A percentile compares a stretch with the other conserved stretches of the same genome.
Evolutionary conservation across 768 basidiomycete species (phyloP).

Genomic region (Obba rivulosa): DNA sequence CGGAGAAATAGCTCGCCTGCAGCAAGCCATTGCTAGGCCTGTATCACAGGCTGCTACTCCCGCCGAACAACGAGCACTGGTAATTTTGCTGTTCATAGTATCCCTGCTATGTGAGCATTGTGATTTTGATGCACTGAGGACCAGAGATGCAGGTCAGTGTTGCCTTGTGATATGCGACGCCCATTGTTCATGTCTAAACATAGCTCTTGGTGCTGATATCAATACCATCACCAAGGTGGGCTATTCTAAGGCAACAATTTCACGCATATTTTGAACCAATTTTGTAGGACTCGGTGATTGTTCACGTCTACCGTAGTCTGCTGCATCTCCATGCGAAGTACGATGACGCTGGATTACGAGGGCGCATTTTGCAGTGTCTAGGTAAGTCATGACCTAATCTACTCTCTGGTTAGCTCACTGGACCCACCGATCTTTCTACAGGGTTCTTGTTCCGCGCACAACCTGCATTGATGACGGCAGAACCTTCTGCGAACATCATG

Average conservation of each 20-base stretch:
- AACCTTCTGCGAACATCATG: slow-evolving; percentile 79
- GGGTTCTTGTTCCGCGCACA: slow-evolving; percentile 92
- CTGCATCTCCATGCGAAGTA: slow-evolving; percentile 70
- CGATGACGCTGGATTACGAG: slow-evolving; percentile 49
- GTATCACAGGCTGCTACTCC: slow-evolving; percentile 33
- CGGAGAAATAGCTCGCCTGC: slow-evolving; percentile 48
- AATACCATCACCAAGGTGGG: slow-evolving; percentile 51
- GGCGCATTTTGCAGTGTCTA: slow-evolving; percentile 79
- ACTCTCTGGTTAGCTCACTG: too few relatives aligned
- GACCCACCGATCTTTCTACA: neutral
- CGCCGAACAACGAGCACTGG: slow-evolving; percentile 49
- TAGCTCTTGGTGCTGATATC: slow-evolving; percentile 55
- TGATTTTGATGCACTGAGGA: slow-evolving; percentile 74
- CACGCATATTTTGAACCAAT: neutral
- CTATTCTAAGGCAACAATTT: neutral
- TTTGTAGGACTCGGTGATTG: slow-evolving; percentile 65
- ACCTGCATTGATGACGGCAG: slow-evolving; percentile 84
- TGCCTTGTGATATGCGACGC: too few relatives aligned
- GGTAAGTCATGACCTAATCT: slow-evolving; percentile 40
- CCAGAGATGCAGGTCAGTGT: too few relatives aligned
- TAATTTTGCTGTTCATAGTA: slow-evolving; percentile 78
- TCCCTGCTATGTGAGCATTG: slow-evolving; percentile 86
- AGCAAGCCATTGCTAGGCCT: slow-evolving; percentile 47
- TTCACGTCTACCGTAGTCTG: slow-evolving; percentile 74
- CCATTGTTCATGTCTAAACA: too few relatives aligned